phyloP scores from a whole-genome alignment of 768 basidiomycete species.

The Termitomyces sp. region DNA sequence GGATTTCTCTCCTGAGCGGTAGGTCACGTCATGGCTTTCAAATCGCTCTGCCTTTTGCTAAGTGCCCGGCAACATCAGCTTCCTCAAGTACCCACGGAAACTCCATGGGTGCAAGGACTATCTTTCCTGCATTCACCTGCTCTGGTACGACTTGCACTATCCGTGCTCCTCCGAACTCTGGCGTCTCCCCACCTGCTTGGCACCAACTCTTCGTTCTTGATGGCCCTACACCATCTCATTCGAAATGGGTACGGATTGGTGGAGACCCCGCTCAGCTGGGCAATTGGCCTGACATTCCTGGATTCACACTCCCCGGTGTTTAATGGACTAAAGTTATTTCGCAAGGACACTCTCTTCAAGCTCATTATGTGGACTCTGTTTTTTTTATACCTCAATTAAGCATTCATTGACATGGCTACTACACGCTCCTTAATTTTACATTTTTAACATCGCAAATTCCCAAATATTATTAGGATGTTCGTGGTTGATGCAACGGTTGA shows the following conservation, averaged over 20 bases:
- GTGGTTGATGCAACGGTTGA: not conserved
- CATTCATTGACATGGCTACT: not conserved
- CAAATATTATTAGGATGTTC: not conserved
- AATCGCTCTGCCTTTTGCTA: constrained; percentile 4
- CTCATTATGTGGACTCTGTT: constrained; percentile 9
- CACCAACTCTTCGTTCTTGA: constrained; percentile 73
- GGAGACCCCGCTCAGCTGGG: constrained; percentile 68
- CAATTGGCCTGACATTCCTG: constrained; percentile 67
- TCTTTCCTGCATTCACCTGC: constrained; percentile 72
- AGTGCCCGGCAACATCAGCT: constrained; percentile 28
- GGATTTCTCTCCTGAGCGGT: constrained; percentile 64
- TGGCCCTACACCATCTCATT: constrained; percentile 72
- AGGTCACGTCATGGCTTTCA: constrained; percentile 20
- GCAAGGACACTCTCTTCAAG: not conserved
- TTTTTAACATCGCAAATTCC: not conserved
- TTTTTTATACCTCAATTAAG: not conserved
- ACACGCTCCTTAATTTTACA: not conserved
- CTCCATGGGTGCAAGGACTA: constrained; percentile 62
- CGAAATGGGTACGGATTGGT: constrained; percentile 72
- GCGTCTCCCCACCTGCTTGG: constrained; percentile 71
- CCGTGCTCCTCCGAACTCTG: constrained; percentile 65
- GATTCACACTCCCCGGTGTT: constrained; percentile 63
- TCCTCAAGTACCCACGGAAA: constrained; percentile 77
- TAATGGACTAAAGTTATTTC: constrained; percentile 17
- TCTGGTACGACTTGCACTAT: constrained; percentile 70